Conservation (phyloP, 768 basidiomycete genomes). For the Melanogaster broomeanus region DNA sequence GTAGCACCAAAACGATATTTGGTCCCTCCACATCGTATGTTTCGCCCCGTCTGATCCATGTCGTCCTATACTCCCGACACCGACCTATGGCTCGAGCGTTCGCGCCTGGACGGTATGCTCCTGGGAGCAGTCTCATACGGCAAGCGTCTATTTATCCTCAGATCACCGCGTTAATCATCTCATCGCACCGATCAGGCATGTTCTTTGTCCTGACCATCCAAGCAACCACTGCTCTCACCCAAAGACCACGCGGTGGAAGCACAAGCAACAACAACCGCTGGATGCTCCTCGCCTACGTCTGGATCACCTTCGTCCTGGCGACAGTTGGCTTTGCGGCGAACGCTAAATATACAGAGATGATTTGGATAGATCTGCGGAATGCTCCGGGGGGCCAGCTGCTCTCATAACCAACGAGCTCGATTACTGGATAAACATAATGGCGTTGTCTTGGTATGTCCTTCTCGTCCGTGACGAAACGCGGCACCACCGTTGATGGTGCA, state of each 20-base stretch:
- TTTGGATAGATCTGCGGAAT: slow-evolving; percentile 34
- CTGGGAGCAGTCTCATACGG: slow-evolving; percentile 23
- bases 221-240: slow-evolving; percentile 7
- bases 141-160: slow-evolving; percentile 8
- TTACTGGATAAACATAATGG: slow-evolving; percentile 21
- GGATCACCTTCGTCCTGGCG: slow-evolving; percentile 28
- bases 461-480: too few species aligned
- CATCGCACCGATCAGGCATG: slow-evolving; percentile 13
- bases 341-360: slow-evolving; percentile 31
- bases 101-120: slow-evolving; percentile 24
- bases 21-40: too few species aligned
- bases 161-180: background rate
- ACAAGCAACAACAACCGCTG: background rate
- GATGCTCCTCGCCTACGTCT: slow-evolving; percentile 20
- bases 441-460: slow-evolving; percentile 15
- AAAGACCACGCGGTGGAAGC: background rate
- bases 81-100: slow-evolving; percentile 29
- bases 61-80: slow-evolving; percentile 17
- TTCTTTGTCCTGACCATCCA: slow-evolving; percentile 22
- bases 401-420: slow-evolving; percentile 11
- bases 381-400: too few species aligned
- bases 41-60: too few species aligned
- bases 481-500: too few species aligned
- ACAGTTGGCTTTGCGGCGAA: slow-evolving; percentile 27
- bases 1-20: too few species aligned